Evolutionary conservation across 805 yeast species (phyloP), one percentile per base, ranked within the genome.

Genomic region (Cyberlindnera maclurae): DNA sequence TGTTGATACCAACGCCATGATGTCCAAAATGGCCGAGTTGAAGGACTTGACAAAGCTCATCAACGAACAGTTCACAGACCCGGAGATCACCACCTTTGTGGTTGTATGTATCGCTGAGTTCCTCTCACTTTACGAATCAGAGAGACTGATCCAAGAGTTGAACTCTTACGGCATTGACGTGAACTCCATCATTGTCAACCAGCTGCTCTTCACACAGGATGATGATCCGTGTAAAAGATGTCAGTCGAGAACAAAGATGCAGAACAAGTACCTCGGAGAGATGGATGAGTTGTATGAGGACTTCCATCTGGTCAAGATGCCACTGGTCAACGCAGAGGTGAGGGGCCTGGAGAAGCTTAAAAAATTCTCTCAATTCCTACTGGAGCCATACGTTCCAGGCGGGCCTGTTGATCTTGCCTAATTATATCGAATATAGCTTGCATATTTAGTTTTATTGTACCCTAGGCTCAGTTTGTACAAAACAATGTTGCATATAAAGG

Each of bases 31-130:
- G 54, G 79, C 76, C 43, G 94, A 84, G 50, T 75, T 88, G 41
- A 85, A 93, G 47, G 77, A 71, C 44, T 78, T 81, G 47, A 95
- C 93, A 17, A 68, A 78, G 33, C 94, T 87, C 58, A 96, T 90
- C 44, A 93, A 87, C 64, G 82, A 82, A 49, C 98, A 93, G 61
- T 93, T 93, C 68, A 88, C 94, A 51, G 79, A 93, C 61, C 96
- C 98, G 3, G 97, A 93, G 45, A 69, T 93, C 55, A 93, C 98
- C 15, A 93, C 98, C 0, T 84, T 84, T 54, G 84, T 93, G 26
- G 93, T 97, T 65, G 98, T 93, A 32, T 93, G 99, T 65, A 93
- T 93, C 49, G 87, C 97, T 35, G 99, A 93, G 67, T 93, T 93
- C 64, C 71, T 93, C 57, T 89, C 97, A 2, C 70, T 93, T 34